Base-by-base conservation (phyloP, 2,329 filamentous ascomycete species). In the Tolypocladium endophyticum region DNA sequence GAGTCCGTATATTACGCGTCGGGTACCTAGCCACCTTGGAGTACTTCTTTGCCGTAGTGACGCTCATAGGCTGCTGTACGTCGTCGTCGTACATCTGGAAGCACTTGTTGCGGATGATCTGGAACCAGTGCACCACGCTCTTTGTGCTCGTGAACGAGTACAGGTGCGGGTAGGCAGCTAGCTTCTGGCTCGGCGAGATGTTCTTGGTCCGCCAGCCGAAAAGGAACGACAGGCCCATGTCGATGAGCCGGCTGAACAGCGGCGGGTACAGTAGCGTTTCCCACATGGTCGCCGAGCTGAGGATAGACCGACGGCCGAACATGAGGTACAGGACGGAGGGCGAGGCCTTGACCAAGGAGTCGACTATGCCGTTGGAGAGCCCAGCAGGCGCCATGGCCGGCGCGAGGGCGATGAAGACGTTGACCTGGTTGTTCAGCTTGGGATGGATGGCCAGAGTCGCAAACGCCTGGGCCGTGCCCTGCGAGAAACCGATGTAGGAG, bases 51-150 rank as follows among this genome's bases (percentile, higher is more conserved):
- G 83, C 83, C 5, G 86, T 86, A 28, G 83, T 84, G 43, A 92
- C 78, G 58, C 86, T 85, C 61, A 96, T 78, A 0, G 88, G 88
- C 35, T 87, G 87, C 60, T 92, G 89, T 0, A 94, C 83, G 67
- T 97, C 93, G 70, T 99, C 94, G 70, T 99, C 94, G 73, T 92
- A 97, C 90, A 99, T 97, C 73, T 99, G 94, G 73, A 99, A 97
- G 33, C 86, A 92, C 68, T 91, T 90, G 68, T 93, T 97, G 64
- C 94, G 88, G 68, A 99, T 99, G 70, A 99, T 97, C 71, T 99
- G 94, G 72, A 99, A 99, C 94, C 94, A 99, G 71, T 99, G 94
- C 0, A 99, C 94, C 11, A 99, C 92, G 25, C 88, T 92, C 75
- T 99, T 99, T 60, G 92, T 96, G 71, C 90, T 96, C 0, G 93